A percentile compares a stretch with the other conserved stretches of the same genome.
These are phyloP conservation scores for Leptodermis oblonga DNA, from an alignment of 257 asterid genomes.

Conservation along the genomic window DNA sequence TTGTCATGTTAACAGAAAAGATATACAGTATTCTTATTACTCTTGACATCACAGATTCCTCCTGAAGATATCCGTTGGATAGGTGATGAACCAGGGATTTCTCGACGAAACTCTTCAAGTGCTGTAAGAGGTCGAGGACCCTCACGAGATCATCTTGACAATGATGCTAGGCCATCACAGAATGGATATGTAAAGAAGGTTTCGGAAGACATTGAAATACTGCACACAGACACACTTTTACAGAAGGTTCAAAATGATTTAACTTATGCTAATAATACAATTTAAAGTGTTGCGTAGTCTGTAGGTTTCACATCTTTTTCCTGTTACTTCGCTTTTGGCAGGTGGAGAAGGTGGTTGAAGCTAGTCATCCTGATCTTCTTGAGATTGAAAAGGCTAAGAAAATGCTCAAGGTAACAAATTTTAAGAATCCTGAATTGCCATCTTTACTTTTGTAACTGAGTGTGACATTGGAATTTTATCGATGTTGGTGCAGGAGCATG, in stretches of 20 bases:
- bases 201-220: slow-evolving; percentile 63
- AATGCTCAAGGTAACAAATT: slow-evolving; percentile 65
- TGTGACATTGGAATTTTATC: slow-evolving; percentile 17
- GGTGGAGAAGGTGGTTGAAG: slow-evolving; percentile 89
- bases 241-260: slow-evolving; percentile 49
- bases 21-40: background rate
- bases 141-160: slow-evolving; percentile 39
- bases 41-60: slow-evolving; percentile 49
- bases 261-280: background rate
- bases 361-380: slow-evolving; percentile 65
- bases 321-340: slow-evolving; percentile 25
- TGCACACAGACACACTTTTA: slow-evolving; percentile 79
- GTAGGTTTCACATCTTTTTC: slow-evolving; percentile 7
- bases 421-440: slow-evolving; percentile 5
- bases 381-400: slow-evolving; percentile 90
- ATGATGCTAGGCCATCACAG: slow-evolving; percentile 46
- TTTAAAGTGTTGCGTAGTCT: background rate
- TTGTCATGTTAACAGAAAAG: background rate
- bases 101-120: slow-evolving; percentile 46
- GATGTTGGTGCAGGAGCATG: slow-evolving; percentile 71
- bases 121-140: slow-evolving; percentile 52
- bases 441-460: slow-evolving; percentile 5
- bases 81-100: slow-evolving; percentile 73
- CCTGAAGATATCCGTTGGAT: slow-evolving; percentile 89
- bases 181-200: slow-evolving; percentile 46